Evolutionary conservation across 2,329 filamentous ascomycete genomes (phyloP).

Genomic region (Alternaria sp.): DNA sequence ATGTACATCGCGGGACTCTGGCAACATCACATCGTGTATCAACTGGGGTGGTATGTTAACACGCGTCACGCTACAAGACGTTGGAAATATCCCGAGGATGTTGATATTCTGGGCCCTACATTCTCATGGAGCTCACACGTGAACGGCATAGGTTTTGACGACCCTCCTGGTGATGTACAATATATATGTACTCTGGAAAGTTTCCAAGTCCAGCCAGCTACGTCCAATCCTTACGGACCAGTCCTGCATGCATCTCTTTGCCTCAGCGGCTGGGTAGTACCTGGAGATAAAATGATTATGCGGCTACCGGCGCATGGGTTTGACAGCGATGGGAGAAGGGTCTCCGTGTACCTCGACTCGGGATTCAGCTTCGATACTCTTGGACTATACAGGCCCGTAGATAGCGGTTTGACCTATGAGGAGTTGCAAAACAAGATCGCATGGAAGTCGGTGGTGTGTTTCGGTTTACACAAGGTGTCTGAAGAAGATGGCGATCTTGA

Average conservation of each 20-base stretch:
- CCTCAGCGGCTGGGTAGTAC: neutral
- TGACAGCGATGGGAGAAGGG: no score
- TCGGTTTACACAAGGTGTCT: neutral
- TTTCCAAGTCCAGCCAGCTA: neutral
- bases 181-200: neutral
- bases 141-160: neutral
- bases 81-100: neutral
- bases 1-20: neutral
- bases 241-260: neutral
- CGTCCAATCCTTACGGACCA: neutral
- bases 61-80: neutral
- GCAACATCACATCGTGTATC: rapidly evolving
- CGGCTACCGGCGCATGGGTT: neutral
- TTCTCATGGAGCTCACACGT: neutral
- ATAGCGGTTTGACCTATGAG: neutral
- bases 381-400: no score
- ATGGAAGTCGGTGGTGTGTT: neutral
- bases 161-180: rapidly evolving
- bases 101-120: neutral
- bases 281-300: neutral
- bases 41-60: neutral
- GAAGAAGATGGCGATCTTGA: no score
- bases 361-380: neutral
- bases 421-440: neutral
- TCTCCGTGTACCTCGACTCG: neutral